Percentiles rank a stretch among this genome's conserved stretches.
Conservation (phyloP, 345 rosid genomes). For the Noccaea bulbosa region DNA sequence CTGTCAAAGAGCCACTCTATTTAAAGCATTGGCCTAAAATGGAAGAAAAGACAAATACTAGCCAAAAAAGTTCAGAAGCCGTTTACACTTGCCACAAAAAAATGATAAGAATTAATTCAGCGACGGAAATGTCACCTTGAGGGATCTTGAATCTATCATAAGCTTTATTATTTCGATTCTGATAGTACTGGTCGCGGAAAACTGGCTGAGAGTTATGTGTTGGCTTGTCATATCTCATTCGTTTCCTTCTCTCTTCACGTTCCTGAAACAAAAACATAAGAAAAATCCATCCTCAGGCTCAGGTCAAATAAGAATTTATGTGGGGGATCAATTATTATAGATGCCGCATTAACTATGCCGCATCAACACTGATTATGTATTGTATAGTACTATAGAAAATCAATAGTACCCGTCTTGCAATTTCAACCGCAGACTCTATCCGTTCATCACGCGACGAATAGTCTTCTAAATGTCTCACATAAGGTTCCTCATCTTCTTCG, state of each 20-base stretch:
- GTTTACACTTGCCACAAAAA: neutral
- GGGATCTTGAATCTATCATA: slow-evolving; percentile 83
- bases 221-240: slow-evolving; percentile 71
- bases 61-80: slow-evolving; percentile 14
- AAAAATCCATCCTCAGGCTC: slow-evolving; percentile 7
- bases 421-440: slow-evolving; percentile 64
- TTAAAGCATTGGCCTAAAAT: slow-evolving; percentile 29
- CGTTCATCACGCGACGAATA: slow-evolving; percentile 58
- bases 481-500: slow-evolving; percentile 75
- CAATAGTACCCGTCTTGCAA: slow-evolving; percentile 64
- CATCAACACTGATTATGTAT: neutral
- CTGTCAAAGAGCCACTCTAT: slow-evolving; percentile 33
- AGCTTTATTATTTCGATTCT: slow-evolving; percentile 49
- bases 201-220: slow-evolving; percentile 55
- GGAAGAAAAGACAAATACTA: slow-evolving; percentile 15
- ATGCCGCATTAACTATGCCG: neutral
- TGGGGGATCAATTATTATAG: slow-evolving; percentile 9
- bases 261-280: slow-evolving; percentile 56
- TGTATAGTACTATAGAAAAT: neutral
- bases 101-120: slow-evolving; percentile 3
- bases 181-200: slow-evolving; percentile 55
- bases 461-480: slow-evolving; percentile 52
- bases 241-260: slow-evolving; percentile 91
- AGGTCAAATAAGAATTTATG: neutral
- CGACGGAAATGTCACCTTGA: slow-evolving; percentile 58